phyloP scores from a whole-genome alignment of 495 filamentous ascomycete species.

The Tuber indicum region DNA sequence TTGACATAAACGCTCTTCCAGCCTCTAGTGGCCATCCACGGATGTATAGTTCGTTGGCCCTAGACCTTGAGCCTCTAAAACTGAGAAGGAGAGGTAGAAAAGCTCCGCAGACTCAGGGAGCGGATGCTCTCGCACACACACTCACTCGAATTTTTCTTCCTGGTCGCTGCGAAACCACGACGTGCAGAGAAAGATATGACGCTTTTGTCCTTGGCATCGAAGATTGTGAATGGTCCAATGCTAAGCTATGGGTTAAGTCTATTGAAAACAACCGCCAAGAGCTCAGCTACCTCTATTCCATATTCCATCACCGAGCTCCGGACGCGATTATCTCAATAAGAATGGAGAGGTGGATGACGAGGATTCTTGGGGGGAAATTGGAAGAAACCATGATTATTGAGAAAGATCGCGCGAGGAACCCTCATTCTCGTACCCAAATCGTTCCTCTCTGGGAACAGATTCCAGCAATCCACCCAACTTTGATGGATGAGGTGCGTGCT shows the following conservation, averaged over 20 bases:
- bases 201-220: conserved; percentile 7
- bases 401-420: neutral
- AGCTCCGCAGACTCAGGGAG: neutral
- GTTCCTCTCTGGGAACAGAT: neutral
- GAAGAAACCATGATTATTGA: conserved; percentile 9
- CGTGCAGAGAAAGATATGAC: conserved; percentile 18
- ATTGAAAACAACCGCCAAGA: conserved; percentile 17
- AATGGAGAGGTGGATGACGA: conserved; percentile 26
- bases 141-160: conserved; percentile 26
- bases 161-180: conserved; percentile 20
- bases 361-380: conserved; percentile 12
- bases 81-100: neutral
- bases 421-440: neutral
- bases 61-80: neutral
- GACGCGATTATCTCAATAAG: conserved; percentile 22
- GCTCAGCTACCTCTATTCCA: conserved; percentile 15
- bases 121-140: conserved; percentile 13
- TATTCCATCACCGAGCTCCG: conserved; percentile 6
- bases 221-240: conserved; percentile 11
- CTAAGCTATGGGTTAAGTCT: conserved; percentile 11
- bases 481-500: neutral
- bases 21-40: conserved; percentile 7
- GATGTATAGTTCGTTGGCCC: conserved; percentile 3
- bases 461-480: neutral
- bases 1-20: conserved; percentile 18